Evolutionary conservation across 768 basidiomycete species (phyloP).

Genomic region (Jaapia argillacea): DNA sequence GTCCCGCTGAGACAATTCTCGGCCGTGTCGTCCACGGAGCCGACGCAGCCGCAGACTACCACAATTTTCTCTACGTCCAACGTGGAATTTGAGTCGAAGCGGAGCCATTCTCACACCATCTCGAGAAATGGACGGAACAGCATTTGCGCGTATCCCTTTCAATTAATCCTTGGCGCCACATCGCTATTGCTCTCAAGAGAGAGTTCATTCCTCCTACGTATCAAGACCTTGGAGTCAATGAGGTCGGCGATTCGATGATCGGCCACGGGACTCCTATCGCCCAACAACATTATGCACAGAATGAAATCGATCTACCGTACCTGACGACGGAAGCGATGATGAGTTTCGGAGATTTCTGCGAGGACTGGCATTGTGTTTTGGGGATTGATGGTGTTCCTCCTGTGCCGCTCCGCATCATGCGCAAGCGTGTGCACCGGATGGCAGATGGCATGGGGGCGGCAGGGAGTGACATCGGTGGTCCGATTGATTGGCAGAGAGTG

Average conservation of each 20-base stretch:
- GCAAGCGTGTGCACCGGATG: no score
- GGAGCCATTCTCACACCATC: no score
- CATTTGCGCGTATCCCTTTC: not conserved
- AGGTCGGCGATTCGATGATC: not conserved
- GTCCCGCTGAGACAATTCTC: not conserved
- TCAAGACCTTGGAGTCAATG: not conserved
- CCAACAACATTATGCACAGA: not conserved
- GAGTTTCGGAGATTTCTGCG: no score
- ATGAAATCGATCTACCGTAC: not conserved
- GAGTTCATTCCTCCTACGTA: conserved; percentile 1
- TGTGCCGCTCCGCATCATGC: no score
- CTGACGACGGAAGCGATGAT: not conserved
- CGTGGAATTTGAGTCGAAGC: no score
- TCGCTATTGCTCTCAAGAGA: not conserved
- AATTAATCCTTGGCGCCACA: not conserved
- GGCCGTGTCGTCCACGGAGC: not conserved
- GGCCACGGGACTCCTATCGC: not conserved
- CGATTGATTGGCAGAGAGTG: no score
- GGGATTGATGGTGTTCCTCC: no score
- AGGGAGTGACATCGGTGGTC: no score
- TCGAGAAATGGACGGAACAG: not conserved
- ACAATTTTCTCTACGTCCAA: no score
- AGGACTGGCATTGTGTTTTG: no score
- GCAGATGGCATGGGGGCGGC: no score
- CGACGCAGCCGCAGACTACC: not conserved